Conservation (phyloP, 257 asterid species). For the Scutellaria galericulata region DNA sequence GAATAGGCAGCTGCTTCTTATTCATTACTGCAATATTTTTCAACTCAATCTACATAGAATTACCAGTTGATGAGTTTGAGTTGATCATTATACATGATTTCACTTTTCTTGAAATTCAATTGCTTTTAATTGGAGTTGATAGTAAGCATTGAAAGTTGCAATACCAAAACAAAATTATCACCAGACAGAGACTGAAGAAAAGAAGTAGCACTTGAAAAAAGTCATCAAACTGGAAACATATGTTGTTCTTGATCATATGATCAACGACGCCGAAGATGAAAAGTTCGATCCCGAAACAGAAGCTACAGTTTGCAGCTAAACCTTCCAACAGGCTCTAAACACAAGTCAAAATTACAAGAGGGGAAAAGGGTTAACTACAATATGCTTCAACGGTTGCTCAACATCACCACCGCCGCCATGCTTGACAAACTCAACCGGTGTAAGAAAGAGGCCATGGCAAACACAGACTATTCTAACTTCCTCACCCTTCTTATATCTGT, state of each 20-base stretch:
- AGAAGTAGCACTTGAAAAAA: neutral
- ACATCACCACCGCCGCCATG: constrained; percentile 82
- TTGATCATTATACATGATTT: too few relatives aligned
- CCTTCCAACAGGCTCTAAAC: neutral
- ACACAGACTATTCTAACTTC: constrained; percentile 82
- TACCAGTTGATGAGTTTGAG: too few relatives aligned
- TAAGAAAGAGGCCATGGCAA: constrained; percentile 74
- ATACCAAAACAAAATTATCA: too few relatives aligned
- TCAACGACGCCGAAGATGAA: neutral
- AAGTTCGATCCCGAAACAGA: neutral
- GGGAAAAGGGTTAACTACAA: constrained; percentile 64
- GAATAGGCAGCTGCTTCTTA: too few relatives aligned
- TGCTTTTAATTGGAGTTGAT: too few relatives aligned
- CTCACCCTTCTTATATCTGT: constrained; percentile 67
- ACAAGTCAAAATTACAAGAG: constrained; percentile 34
- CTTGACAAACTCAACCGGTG: constrained; percentile 79
- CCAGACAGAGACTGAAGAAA: neutral
- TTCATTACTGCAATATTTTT: too few relatives aligned
- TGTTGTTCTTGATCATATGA: neutral
- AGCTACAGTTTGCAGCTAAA: constrained; percentile 24
- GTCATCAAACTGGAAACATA: constrained; percentile 8
- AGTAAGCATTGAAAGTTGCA: too few relatives aligned
- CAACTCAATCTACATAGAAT: too few relatives aligned
- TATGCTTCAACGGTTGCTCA: constrained; percentile 74
- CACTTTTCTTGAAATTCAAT: too few relatives aligned